These are phyloP conservation scores for Neonectria magnoliae DNA, from an alignment of 2,329 filamentous ascomycete species.

Conservation along the genomic window DNA sequence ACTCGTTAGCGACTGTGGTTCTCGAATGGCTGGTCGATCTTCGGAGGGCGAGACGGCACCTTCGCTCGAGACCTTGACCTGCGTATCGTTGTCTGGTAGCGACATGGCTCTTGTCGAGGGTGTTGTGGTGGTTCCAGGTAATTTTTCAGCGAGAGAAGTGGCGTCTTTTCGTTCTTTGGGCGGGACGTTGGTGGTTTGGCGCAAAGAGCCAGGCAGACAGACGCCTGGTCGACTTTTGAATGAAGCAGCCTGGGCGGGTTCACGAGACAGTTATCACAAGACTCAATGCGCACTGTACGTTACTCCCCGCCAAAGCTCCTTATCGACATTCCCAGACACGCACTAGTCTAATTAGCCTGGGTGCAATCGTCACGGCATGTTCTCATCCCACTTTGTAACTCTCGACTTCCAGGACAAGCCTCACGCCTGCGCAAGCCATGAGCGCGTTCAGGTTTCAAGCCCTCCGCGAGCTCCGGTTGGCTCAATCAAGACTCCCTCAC, in stretches of 20 bases:
- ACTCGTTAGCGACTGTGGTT: constrained; percentile 30
- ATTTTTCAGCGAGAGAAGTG: neutral
- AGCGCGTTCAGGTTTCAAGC: constrained; percentile 41
- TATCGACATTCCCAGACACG: constrained; percentile 27
- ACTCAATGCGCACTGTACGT: constrained; percentile 33
- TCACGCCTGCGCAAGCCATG: constrained; percentile 38
- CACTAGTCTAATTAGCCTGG: constrained; percentile 1
- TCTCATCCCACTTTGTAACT: constrained; percentile 14
- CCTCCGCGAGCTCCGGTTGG: constrained; percentile 37
- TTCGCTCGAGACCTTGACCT: constrained; percentile 59
- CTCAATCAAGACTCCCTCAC: constrained; percentile 28
- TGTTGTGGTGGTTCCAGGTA: neutral
- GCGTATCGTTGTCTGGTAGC: constrained; percentile 52
- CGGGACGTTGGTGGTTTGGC: constrained; percentile 26
- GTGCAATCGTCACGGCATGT: constrained; percentile 24
- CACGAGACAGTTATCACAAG: constrained; percentile 36
- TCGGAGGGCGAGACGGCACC: constrained; percentile 44
- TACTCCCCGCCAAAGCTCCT: neutral
- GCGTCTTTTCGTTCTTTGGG: neutral
- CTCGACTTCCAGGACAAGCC: constrained; percentile 1
- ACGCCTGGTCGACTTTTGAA: constrained; percentile 18
- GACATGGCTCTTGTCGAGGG: constrained; percentile 42
- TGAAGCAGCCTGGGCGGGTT: constrained; percentile 24
- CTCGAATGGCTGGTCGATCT: neutral
- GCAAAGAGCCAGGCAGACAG: constrained; percentile 31